These are phyloP conservation scores for Solanum sparsipilum DNA, from an alignment of 257 asterid genomes.

Conservation along the genomic window DNA sequence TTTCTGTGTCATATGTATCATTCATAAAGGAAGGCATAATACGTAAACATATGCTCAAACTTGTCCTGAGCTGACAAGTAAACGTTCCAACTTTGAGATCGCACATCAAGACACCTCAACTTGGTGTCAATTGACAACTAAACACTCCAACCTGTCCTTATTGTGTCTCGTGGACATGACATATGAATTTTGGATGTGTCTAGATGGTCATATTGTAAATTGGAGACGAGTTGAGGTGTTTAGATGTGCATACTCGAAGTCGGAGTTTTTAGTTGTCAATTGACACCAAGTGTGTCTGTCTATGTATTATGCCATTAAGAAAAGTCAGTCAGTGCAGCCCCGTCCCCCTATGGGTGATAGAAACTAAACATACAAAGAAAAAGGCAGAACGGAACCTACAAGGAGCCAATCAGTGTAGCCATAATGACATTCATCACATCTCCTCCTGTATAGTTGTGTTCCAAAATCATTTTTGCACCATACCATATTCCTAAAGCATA, in stretches of 20 bases:
- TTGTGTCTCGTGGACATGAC: background rate
- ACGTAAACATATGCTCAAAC: background rate
- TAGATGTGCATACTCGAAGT: background rate
- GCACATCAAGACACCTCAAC: background rate
- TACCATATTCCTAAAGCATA: slow-evolving; percentile 78
- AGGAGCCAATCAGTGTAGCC: slow-evolving; percentile 52
- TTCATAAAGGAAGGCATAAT: background rate
- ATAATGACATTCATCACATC: slow-evolving; percentile 52
- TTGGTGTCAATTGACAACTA: background rate
- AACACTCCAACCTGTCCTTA: background rate
- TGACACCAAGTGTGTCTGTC: background rate
- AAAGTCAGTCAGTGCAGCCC: background rate
- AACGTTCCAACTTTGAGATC: background rate
- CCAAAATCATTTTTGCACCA: slow-evolving; percentile 52
- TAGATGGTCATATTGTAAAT: background rate
- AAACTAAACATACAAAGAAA: background rate
- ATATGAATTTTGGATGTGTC: background rate
- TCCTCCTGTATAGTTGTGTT: slow-evolving; percentile 52
- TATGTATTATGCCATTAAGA: background rate
- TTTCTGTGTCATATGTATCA: background rate
- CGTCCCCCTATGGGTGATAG: background rate
- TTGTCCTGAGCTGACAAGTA: background rate
- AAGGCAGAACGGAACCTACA: slow-evolving; percentile 32
- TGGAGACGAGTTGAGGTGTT: background rate
- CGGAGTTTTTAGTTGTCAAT: background rate